These are phyloP conservation scores for Agaricus sinodeliciosus DNA, from an alignment of 768 basidiomycete genomes.

Conservation along the genomic window DNA sequence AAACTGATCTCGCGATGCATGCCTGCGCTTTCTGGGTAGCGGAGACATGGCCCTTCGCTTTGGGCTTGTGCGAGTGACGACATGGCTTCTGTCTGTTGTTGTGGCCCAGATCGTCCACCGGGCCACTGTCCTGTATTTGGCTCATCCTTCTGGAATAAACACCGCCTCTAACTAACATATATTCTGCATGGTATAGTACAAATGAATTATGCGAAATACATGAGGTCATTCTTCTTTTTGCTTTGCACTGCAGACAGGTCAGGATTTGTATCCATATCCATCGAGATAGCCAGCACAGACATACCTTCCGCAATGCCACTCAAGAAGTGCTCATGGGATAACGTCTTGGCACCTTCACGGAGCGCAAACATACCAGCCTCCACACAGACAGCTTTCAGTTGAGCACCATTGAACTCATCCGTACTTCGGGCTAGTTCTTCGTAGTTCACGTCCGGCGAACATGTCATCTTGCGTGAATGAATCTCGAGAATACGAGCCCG, in stretches of 20 bases:
- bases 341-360: slow-evolving; percentile 82
- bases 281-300: slow-evolving; percentile 15
- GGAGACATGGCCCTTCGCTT: slow-evolving; percentile 59
- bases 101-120: not conserved
- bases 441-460: slow-evolving; percentile 85
- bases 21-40: slow-evolving; percentile 62
- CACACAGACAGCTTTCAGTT: slow-evolving; percentile 96
- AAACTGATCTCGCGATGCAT: slow-evolving; percentile 47
- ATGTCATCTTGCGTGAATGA: slow-evolving; percentile 94
- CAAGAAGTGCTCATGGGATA: slow-evolving; percentile 94
- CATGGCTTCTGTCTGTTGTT: slow-evolving; percentile 1
- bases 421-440: slow-evolving; percentile 95
- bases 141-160: not conserved
- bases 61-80: slow-evolving; percentile 39
- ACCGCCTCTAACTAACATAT: not conserved
- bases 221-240: slow-evolving; percentile 98
- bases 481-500: slow-evolving; percentile 95
- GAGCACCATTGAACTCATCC: slow-evolving; percentile 98
- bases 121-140: not conserved
- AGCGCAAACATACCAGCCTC: slow-evolving; percentile 99
- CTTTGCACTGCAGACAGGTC: slow-evolving; percentile 68
- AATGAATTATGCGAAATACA: slow-evolving; percentile 75
- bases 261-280: slow-evolving; percentile 13
- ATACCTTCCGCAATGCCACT: slow-evolving; percentile 84
- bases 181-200: slow-evolving; percentile 4